Base-by-base conservation (phyloP, 805 yeast species). In the Nakazawaea ishiwadae region DNA sequence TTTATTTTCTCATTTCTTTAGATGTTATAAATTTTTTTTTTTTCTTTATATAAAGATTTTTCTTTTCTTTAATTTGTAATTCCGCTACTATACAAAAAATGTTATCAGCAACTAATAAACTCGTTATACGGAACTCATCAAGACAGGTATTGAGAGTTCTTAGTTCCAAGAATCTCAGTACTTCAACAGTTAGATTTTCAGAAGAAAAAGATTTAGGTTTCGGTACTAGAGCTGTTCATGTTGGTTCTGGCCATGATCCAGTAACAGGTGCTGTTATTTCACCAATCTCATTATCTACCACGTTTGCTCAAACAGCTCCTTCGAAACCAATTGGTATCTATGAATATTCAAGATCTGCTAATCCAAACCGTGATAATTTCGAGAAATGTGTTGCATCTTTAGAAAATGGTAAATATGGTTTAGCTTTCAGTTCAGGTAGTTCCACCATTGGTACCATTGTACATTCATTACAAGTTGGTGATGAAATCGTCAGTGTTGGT, bases 251-350 rank as follows among this genome's bases (percentile, higher is more conserved):
- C 31, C 79, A 78, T 48, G 88, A 82, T 54, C 75, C 81, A 34
- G 59, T 62, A 48, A 86, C 93, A 44, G 96, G 96, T 46, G 93
- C 95, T 20, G 96, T 86, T 46, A 86, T 86, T 49, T 84, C 84
- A 47, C 83, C 96, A 46, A 81, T 86, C 51, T 83, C 93, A 30
- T 69, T 86, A 48, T 81, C 90, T 37, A 86, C 95, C 48, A 86
- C 96, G 30, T 86, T 81, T 67, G 90, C 87, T 39, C 96, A 86
- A 64, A 62, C 74, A 39, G 77, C 79, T 48, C 95, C 95, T 42
- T 77, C 87, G 38, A 65, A 74, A 52, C 95, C 95, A 44, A 58
- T 87, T 35, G 95, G 95, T 37, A 71, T 63, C 34, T 87, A 79
- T 65, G 95, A 87, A 60, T 86, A 86, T 68, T 84, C 95, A 15